A percentile compares a stretch with the other conserved stretches of the same genome.
Evolutionary conservation across 805 yeast genomes (phyloP).

Genomic region (Nakazawaea ernobii): DNA sequence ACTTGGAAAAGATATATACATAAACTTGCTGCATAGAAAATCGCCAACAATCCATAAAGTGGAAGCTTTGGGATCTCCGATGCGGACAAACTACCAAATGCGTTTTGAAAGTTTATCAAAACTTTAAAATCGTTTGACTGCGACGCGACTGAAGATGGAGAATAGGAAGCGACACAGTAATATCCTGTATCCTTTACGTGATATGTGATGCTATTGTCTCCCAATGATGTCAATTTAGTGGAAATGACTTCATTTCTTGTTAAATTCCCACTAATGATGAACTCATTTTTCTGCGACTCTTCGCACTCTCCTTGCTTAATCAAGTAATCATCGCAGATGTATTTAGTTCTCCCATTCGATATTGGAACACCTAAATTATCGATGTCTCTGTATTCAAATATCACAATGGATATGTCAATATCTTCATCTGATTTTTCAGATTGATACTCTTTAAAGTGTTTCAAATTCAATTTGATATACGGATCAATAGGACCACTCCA

Average conservation of each 20-base stretch:
- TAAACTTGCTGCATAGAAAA: slow-evolving; percentile 75
- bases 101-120: slow-evolving; percentile 78
- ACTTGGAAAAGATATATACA: slow-evolving; percentile 83
- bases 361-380: slow-evolving; percentile 54
- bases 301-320: slow-evolving; percentile 53
- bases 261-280: slow-evolving; percentile 44
- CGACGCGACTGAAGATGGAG: slow-evolving; percentile 27
- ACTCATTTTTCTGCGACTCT: slow-evolving; percentile 49
- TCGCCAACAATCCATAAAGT: slow-evolving; percentile 78
- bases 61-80: slow-evolving; percentile 88
- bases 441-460: slow-evolving; percentile 21
- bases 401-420: slow-evolving; percentile 52
- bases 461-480: slow-evolving; percentile 44
- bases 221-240: slow-evolving; percentile 47
- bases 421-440: slow-evolving; percentile 26
- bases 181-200: slow-evolving; percentile 74
- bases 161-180: slow-evolving; percentile 79
- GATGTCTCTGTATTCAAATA: slow-evolving; percentile 82
- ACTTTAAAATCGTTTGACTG: slow-evolving; percentile 46
- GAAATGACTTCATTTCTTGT: slow-evolving; percentile 51
- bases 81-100: slow-evolving; percentile 87
- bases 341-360: slow-evolving; percentile 41
- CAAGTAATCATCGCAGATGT: slow-evolving; percentile 72
- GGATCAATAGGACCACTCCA: slow-evolving; percentile 81
- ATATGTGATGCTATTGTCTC: slow-evolving; percentile 58